Conservation (phyloP, 306 rosid species). For the Sesbania bispinosa region DNA sequence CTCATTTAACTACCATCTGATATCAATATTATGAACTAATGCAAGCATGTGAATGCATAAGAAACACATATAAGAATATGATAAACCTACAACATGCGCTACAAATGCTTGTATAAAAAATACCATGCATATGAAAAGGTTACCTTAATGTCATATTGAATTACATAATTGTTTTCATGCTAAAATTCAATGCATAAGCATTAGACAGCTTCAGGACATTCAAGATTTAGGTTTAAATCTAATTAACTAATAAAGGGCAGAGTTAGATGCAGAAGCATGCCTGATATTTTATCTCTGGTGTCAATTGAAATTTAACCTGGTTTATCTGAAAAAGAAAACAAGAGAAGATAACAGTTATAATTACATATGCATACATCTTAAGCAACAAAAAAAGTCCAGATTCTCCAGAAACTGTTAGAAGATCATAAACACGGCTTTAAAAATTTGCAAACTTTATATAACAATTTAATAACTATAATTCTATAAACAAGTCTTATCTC, state of each 20-base stretch:
- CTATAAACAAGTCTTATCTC: neutral
- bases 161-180: no score
- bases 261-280: constrained; percentile 39
- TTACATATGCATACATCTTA: constrained; percentile 16
- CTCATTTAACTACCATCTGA: neutral
- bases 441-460: neutral
- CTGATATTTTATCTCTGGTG: constrained; percentile 96
- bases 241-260: constrained; percentile 5
- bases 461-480: neutral
- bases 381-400: neutral
- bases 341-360: constrained; percentile 14
- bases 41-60: neutral
- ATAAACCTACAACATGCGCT: neutral
- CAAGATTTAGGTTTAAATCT: neutral
- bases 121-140: no score
- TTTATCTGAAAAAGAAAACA: constrained; percentile 59
- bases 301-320: constrained; percentile 88
- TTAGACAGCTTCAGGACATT: neutral
- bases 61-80: neutral
- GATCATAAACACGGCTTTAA: neutral
- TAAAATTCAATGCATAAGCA: no score
- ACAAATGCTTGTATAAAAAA: no score
- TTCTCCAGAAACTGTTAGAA: neutral
- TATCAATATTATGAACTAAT: neutral
- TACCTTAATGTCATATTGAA: no score